phyloP scores from a whole-genome alignment of 1,284 basidiomycete species.

The Papiliotrema nemorosa region DNA sequence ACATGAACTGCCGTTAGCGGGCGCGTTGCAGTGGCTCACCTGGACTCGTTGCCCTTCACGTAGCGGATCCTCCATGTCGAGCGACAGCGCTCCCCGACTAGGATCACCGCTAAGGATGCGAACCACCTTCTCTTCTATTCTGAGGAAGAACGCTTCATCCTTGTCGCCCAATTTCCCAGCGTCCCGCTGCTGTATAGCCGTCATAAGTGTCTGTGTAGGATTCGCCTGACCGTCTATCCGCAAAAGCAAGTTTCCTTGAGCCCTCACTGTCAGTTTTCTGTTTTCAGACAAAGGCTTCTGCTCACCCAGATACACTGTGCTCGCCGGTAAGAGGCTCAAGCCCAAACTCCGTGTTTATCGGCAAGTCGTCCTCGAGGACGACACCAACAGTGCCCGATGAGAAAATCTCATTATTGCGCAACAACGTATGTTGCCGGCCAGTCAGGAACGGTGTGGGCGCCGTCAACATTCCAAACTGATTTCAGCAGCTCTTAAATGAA shows the following conservation, averaged over 20 bases:
- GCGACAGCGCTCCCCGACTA: constrained; percentile 66
- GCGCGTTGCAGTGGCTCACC: constrained; percentile 49
- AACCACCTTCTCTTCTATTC: constrained; percentile 15
- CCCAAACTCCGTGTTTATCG: constrained; percentile 54
- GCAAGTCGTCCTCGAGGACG: constrained; percentile 52
- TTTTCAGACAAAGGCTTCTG: not conserved
- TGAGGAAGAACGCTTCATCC: constrained; percentile 66
- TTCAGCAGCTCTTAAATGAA: not conserved
- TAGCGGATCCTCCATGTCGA: constrained; percentile 64
- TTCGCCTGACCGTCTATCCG: constrained; percentile 57
- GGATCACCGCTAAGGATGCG: constrained; percentile 74
- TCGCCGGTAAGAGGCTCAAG: constrained; percentile 57
- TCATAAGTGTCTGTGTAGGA: constrained; percentile 66
- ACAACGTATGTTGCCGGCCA: constrained; percentile 71
- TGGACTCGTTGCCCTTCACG: constrained; percentile 59
- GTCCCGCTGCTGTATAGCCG: constrained; percentile 54
- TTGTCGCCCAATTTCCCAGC: constrained; percentile 51
- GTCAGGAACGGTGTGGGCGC: constrained; percentile 83
- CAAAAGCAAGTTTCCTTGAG: constrained; percentile 75
- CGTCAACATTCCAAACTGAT: constrained; percentile 66
- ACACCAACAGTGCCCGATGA: constrained; percentile 71
- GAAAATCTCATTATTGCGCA: constrained; percentile 59
- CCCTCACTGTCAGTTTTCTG: constrained; percentile 48
- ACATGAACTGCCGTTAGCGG: constrained; percentile 35
- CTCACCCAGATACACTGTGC: constrained; percentile 60